These are phyloP conservation scores for Saccharomycopsis fermentans DNA, from an alignment of 805 yeast genomes.

Conservation along the genomic window DNA sequence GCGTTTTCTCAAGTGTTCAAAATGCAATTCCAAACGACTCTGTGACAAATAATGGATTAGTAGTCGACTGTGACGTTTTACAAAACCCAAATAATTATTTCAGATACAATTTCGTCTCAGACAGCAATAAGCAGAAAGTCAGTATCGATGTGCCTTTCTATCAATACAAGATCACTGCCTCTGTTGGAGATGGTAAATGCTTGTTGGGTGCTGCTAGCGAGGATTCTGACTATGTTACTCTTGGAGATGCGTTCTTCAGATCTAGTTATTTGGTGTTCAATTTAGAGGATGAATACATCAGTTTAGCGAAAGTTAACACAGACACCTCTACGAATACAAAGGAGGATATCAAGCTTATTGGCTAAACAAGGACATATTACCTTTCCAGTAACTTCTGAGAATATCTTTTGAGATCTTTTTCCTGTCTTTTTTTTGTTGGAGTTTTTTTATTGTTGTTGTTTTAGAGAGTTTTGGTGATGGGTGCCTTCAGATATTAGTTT, in stretches of 20 bases:
- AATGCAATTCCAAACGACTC: conserved; percentile 5
- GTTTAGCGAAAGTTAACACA: conserved; percentile 34
- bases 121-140: background rate
- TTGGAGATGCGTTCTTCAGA: conserved; percentile 48
- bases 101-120: conserved; percentile 7
- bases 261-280: conserved; percentile 47
- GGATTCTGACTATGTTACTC: conserved; percentile 25
- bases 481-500: background rate
- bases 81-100: conserved; percentile 10
- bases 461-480: background rate
- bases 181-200: background rate
- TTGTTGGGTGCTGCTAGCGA: conserved; percentile 5
- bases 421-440: background rate
- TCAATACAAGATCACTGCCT: conserved; percentile 7
- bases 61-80: conserved; percentile 8
- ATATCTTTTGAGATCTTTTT: background rate
- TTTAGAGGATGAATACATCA: conserved; percentile 33
- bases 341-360: background rate
- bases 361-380: background rate
- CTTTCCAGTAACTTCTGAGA: background rate
- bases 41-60: conserved; percentile 2
- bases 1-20: background rate
- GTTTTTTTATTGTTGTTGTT: background rate
- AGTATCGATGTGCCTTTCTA: conserved; percentile 14
- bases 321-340: background rate